Percentiles rank a stretch among this genome's conserved stretches.
These are phyloP conservation scores for Coniochaeta hoffmannii DNA, from an alignment of 2,329 filamentous ascomycete species.

Conservation along the genomic window DNA sequence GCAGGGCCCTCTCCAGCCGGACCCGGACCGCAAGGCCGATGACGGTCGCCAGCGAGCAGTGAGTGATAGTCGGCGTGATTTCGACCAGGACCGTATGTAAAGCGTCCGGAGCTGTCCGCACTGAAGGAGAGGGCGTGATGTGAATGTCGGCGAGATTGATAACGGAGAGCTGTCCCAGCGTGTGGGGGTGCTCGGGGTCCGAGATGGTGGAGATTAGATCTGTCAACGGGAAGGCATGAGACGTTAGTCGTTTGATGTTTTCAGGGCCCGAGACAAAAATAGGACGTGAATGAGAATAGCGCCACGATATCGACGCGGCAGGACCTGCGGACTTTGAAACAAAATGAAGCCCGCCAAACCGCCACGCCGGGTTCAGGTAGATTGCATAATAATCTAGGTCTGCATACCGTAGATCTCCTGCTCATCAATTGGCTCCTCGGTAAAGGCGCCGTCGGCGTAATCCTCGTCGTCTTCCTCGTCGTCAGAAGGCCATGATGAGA, in stretches of 20 bases:
- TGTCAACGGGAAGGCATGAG: conserved; percentile 25
- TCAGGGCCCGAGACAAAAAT: conserved; percentile 5
- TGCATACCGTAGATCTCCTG: conserved; percentile 86
- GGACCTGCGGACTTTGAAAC: neutral
- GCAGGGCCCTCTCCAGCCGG: conserved; percentile 81
- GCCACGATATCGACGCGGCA: neutral
- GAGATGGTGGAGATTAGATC: conserved; percentile 93
- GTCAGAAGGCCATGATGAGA: conserved; percentile 25
- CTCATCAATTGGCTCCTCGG: conserved; percentile 82
- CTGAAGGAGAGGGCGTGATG: conserved; percentile 59
- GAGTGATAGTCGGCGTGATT: conserved; percentile 92
- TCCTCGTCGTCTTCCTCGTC: conserved; percentile 27
- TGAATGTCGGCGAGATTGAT: conserved; percentile 93
- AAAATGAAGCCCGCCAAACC: neutral
- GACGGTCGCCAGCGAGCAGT: conserved; percentile 93
- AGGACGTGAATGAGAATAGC: conserved; percentile 2
- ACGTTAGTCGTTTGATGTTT: conserved; percentile 25
- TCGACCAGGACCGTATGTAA: conserved; percentile 74
- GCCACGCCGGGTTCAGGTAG: neutral
- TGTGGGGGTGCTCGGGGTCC: conserved; percentile 93
- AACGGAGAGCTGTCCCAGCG: conserved; percentile 85
- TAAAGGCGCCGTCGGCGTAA: conserved; percentile 44
- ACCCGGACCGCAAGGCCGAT: conserved; percentile 92
- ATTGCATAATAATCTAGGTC: neutral
- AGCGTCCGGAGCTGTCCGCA: conserved; percentile 41